Percentiles rank a stretch among this genome's conserved stretches.
Evolutionary conservation across 169 alveolate genomes (phyloP).

Genomic region (Pseudocohnilembus persalinus): DNA sequence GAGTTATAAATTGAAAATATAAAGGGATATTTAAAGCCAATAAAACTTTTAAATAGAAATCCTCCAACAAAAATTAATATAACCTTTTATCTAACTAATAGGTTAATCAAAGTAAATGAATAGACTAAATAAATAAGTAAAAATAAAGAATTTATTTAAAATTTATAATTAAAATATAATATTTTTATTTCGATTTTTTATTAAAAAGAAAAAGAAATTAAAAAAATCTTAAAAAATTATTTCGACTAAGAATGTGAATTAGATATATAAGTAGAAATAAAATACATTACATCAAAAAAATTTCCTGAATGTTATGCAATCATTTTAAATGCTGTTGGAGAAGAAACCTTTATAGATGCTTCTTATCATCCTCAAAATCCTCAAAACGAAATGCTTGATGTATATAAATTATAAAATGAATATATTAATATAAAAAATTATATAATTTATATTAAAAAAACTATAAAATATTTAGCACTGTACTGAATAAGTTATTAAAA

Average conservation of each 20-base stretch:
- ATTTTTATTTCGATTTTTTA: neutral
- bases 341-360: conserved; percentile 5
- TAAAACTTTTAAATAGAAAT: neutral
- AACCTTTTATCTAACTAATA: neutral
- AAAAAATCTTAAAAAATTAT: neutral
- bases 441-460: neutral
- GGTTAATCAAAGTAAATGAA: neutral
- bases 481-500: neutral
- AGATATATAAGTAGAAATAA: neutral
- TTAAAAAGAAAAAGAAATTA: neutral
- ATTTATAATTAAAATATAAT: neutral
- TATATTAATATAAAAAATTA: neutral
- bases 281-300: neutral
- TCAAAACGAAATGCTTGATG: neutral
- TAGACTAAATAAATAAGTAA: conserved; percentile 4
- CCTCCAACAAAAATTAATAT: neutral
- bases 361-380: conserved; percentile 6
- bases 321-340: conserved; percentile 16
- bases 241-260: neutral
- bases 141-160: neutral
- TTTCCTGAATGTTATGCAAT: conserved; percentile 16
- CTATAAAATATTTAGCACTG: neutral
- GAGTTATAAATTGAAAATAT: neutral
- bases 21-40: neutral
- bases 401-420: too few species aligned